Conservation (phyloP, 495 filamentous ascomycete species). For the Trichoderma virens region DNA sequence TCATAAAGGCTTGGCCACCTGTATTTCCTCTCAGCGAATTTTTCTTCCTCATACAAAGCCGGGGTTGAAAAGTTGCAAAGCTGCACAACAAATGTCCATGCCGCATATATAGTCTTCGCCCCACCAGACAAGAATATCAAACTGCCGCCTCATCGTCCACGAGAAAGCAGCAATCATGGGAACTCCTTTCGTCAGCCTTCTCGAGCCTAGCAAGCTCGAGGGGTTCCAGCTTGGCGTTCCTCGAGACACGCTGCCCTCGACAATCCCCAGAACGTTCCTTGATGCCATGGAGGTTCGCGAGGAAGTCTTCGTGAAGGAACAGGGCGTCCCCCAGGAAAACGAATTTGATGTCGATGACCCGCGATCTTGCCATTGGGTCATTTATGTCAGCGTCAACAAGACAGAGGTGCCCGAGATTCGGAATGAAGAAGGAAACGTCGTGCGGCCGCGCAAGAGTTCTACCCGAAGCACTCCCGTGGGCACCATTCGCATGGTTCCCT, state of each 20-base stretch:
- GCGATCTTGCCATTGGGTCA: constrained; percentile 73
- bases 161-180: constrained; percentile 20
- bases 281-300: constrained; percentile 75
- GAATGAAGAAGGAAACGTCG: constrained; percentile 21
- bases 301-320: constrained; percentile 71
- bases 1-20: not conserved
- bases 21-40: not conserved
- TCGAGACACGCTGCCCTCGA: constrained; percentile 33
- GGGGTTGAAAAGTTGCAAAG: not conserved
- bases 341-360: constrained; percentile 77
- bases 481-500: constrained; percentile 70
- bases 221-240: constrained; percentile 36
- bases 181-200: constrained; percentile 42
- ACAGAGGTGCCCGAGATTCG: constrained; percentile 26
- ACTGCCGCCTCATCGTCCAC: not conserved
- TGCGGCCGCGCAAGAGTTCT: constrained; percentile 27
- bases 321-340: constrained; percentile 53
- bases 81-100: not conserved
- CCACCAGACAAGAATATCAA: not conserved
- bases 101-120: not conserved
- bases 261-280: constrained; percentile 53
- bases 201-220: constrained; percentile 36
- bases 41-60: not conserved
- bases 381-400: constrained; percentile 51
- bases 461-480: constrained; percentile 50